Conservation (phyloP, 345 rosid genomes). For the Lepidium sativum region DNA sequence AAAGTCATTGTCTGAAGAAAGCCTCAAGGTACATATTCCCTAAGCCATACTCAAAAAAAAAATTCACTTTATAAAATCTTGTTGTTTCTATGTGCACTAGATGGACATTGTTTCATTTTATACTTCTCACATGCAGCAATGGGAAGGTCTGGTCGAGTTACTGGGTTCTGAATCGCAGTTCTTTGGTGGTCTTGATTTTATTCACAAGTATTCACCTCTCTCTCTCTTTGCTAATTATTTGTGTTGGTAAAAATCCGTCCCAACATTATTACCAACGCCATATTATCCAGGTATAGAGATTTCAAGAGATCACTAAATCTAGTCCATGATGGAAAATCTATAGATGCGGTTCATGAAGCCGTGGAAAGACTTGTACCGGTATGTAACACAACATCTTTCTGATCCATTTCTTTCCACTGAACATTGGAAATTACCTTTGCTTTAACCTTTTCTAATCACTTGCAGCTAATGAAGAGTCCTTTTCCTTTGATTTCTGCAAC, state of each 20-base stretch:
- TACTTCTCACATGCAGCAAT: constrained; percentile 53
- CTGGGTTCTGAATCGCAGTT: constrained; percentile 71
- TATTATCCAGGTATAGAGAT: constrained; percentile 68
- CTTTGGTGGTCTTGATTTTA: constrained; percentile 88
- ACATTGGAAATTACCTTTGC: neutral
- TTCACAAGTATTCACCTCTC: constrained; percentile 56
- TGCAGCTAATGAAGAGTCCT: constrained; percentile 82
- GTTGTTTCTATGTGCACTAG: neutral
- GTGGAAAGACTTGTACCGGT: constrained; percentile 78
- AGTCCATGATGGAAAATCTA: constrained; percentile 46
- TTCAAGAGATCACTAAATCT: constrained; percentile 75
- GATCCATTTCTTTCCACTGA: neutral
- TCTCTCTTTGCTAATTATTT: neutral
- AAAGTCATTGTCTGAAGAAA: constrained; percentile 83
- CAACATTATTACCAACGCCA: neutral
- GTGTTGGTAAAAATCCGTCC: neutral
- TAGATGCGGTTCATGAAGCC: constrained; percentile 56
- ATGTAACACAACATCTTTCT: constrained; percentile 11
- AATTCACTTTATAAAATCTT: neutral
- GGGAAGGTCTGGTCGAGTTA: constrained; percentile 90
- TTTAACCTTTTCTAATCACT: neutral
- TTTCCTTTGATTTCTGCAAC: neutral
- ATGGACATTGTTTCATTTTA: neutral
- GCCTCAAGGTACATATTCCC: constrained; percentile 49
- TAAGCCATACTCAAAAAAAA: neutral